Evolutionary conservation across 1,284 basidiomycete genomes (phyloP), one percentile per base, ranked within the genome.

Genomic region (Pseudozyma thailandica): DNA sequence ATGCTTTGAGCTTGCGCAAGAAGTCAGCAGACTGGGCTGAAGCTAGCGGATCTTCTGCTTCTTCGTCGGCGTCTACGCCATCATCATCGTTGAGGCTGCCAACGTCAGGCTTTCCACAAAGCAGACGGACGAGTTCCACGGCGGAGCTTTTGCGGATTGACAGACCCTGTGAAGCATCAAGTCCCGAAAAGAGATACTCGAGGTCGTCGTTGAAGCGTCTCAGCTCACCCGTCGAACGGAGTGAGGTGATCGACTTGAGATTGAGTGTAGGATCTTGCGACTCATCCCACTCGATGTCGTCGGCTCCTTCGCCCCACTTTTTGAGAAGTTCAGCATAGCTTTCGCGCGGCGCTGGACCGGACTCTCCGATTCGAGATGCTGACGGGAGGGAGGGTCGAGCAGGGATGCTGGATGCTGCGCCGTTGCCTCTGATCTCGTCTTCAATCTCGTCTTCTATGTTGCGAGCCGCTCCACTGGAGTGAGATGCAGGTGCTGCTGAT

Each of bases 241-340:
- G 66, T 6, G 72, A 70, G 27, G 62, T 71, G 58, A 66, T 70
- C 38, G 71, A 73, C 33, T 64, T 73, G 52, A 73, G 65, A 37
- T 66, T 66, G 55, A 72, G 59, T 18, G 70, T 63, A 2, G 70
- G 70, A 21, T 72, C 63, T 27, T 73, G 71, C 35, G 71, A 73
- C 33, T 73, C 65, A 27, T 73, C 71, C 71, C 65, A 68, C 37
- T 73, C 71, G 27, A 72, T 72, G 26, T 73, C 65, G 28, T 73
- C 71, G 6, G 60, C 71, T 4, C 60, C 61, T 8, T 69, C 64
- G 35, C 71, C 71, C 71, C 71, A 73, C 53, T 58, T 73, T 52
- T 48, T 60, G 37, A 68, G 60, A 16, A 73, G 57, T n/a, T 73
- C 71, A 15, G 64, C 71, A 35, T 73, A 73, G 53, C 71, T 73